Conservation (phyloP, 2,329 filamentous ascomycete genomes). For the Aspergillus sp. region DNA sequence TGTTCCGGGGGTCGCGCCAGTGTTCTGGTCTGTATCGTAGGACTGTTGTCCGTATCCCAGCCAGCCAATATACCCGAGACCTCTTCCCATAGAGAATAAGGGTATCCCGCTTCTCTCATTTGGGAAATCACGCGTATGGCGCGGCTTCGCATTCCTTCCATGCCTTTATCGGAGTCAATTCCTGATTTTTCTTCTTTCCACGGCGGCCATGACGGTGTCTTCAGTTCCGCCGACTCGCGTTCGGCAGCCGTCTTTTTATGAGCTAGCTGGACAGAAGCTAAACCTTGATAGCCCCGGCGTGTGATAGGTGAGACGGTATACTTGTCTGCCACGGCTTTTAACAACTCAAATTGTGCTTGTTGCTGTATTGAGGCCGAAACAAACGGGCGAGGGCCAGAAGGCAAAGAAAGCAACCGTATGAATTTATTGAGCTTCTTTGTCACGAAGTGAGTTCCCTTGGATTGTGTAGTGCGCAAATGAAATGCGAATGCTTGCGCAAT, state of each 20-base stretch:
- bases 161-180: slow-evolving; percentile 58
- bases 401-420: slow-evolving; percentile 50
- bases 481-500: slow-evolving; percentile 43
- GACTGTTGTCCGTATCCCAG: slow-evolving; percentile 63
- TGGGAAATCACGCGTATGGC: slow-evolving; percentile 56
- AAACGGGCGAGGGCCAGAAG: slow-evolving; percentile 51
- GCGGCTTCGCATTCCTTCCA: slow-evolving; percentile 57
- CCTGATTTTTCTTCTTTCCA: slow-evolving; percentile 64
- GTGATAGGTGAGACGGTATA: slow-evolving; percentile 56
- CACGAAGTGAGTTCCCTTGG: slow-evolving; percentile 20
- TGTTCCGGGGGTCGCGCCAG: slow-evolving; percentile 36
- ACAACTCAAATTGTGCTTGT: slow-evolving; percentile 57
- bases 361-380: slow-evolving; percentile 52
- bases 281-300: slow-evolving; percentile 57
- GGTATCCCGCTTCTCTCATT: slow-evolving; percentile 62
- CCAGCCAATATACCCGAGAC: slow-evolving; percentile 57
- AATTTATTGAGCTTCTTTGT: slow-evolving; percentile 51
- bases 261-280: slow-evolving; percentile 57
- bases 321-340: slow-evolving; percentile 57
- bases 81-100: slow-evolving; percentile 51
- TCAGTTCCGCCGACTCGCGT: slow-evolving; percentile 58
- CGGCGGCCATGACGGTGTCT: slow-evolving; percentile 63
- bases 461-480: slow-evolving; percentile 27
- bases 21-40: slow-evolving; percentile 61
- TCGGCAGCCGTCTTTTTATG: slow-evolving; percentile 58